phyloP scores from a whole-genome alignment of 2,329 filamentous ascomycete genomes.

The Chaetomium olivaceum region DNA sequence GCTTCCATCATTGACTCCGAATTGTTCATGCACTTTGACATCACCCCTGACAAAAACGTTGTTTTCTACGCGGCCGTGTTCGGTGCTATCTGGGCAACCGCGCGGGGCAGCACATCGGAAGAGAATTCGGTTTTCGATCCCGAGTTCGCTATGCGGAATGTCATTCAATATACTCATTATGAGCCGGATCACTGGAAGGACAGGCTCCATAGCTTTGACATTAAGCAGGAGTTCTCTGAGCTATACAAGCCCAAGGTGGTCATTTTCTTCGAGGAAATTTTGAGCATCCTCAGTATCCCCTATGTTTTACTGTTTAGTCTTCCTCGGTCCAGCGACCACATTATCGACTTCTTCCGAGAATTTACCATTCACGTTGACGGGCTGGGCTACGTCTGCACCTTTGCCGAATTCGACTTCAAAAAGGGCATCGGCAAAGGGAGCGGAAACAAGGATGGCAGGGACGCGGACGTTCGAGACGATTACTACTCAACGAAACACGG shows the following conservation, averaged over 20 bases:
- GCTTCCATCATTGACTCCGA: conserved; percentile 88
- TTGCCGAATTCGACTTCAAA: conserved; percentile 96
- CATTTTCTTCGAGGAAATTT: conserved; percentile 88
- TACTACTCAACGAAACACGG: conserved; percentile 95
- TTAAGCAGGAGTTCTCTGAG: conserved; percentile 84
- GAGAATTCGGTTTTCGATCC: conserved; percentile 90
- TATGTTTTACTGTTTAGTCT: conserved; percentile 85
- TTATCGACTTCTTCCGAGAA: conserved; percentile 97
- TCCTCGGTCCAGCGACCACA: conserved; percentile 83
- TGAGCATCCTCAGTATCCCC: conserved; percentile 90
- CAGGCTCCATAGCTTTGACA: conserved; percentile 89
- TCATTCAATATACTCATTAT: conserved; percentile 92
- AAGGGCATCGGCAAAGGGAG: conserved; percentile 61
- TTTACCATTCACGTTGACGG: conserved; percentile 97
- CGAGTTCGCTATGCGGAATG: conserved; percentile 81
- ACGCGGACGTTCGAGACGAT: conserved; percentile 74
- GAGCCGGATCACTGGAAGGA: conserved; percentile 86
- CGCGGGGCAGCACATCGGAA: conserved; percentile 80
- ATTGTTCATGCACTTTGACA: conserved; percentile 86
- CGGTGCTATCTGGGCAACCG: conserved; percentile 78
- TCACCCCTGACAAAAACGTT: conserved; percentile 83
- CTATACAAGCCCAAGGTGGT: conserved; percentile 91
- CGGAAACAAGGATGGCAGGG: conserved; percentile 38
- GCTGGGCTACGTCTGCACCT: conserved; percentile 93
- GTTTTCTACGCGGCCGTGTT: conserved; percentile 88